Conservation (phyloP, 306 rosid species). For the Corylus heterophylla region DNA sequence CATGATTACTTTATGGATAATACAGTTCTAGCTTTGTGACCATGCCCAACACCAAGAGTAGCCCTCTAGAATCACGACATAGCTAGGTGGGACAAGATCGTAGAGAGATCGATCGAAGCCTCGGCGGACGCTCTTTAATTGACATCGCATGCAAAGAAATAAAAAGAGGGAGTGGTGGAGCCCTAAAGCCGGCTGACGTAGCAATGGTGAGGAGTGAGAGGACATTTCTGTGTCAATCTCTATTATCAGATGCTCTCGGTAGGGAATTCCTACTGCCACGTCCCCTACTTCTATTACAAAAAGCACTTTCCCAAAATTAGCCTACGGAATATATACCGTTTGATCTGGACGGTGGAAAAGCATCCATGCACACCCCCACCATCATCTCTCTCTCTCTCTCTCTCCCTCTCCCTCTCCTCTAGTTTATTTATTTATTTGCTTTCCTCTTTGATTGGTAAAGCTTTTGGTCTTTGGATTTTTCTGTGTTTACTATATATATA, state of each 20-base stretch:
- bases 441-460: background rate
- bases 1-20: too few species aligned
- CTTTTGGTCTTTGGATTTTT: background rate
- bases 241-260: slow-evolving; percentile 58
- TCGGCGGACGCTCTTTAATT: too few species aligned
- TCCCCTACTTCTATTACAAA: slow-evolving; percentile 9
- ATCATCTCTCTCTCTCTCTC: background rate
- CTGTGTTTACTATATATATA: background rate
- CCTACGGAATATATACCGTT: slow-evolving; percentile 28
- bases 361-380: background rate
- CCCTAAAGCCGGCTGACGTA: slow-evolving; percentile 28
- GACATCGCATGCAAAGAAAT: too few species aligned
- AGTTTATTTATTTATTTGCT: background rate
- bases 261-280: slow-evolving; percentile 54
- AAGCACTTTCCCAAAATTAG: background rate
- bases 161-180: slow-evolving; percentile 19
- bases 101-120: too few species aligned
- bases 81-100: too few species aligned
- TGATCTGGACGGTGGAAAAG: slow-evolving; percentile 23
- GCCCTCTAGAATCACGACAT: too few species aligned
- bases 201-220: background rate
- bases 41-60: too few species aligned
- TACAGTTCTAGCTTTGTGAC: too few species aligned
- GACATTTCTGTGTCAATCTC: slow-evolving; percentile 44
- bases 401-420: too few species aligned